These are phyloP conservation scores for Euphrasia confusa DNA, from an alignment of 257 asterid genomes.

Conservation along the genomic window DNA sequence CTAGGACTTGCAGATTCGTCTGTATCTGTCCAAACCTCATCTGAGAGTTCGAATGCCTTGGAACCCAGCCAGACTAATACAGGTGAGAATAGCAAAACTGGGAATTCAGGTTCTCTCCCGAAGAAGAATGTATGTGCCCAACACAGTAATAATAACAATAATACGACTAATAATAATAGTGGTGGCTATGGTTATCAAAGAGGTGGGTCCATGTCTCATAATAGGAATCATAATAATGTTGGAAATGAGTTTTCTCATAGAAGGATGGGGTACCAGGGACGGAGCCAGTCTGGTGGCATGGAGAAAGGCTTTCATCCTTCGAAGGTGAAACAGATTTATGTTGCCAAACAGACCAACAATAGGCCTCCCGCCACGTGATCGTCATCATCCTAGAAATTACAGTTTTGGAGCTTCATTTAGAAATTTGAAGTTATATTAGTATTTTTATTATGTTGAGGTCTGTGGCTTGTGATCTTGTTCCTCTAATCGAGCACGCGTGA, in stretches of 20 bases:
- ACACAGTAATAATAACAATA: slow-evolving; percentile 33
- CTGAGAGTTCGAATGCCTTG: slow-evolving; percentile 30
- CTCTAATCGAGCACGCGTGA: background rate
- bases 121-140: slow-evolving; percentile 44
- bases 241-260: slow-evolving; percentile 74
- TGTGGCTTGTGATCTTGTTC: background rate
- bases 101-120: slow-evolving; percentile 34
- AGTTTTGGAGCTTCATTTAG: slow-evolving; percentile 6
- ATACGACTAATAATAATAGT: slow-evolving; percentile 23
- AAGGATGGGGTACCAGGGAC: slow-evolving; percentile 67
- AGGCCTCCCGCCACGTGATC: slow-evolving; percentile 46
- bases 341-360: slow-evolving; percentile 62
- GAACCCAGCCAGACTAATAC: slow-evolving; percentile 37
- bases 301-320: slow-evolving; percentile 53
- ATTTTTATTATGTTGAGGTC: slow-evolving; percentile 13
- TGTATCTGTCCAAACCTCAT: slow-evolving; percentile 32
- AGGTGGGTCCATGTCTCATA: slow-evolving; percentile 46
- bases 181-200: slow-evolving; percentile 55
- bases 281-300: slow-evolving; percentile 52
- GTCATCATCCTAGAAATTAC: too few relatives aligned
- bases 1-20: slow-evolving; percentile 48
- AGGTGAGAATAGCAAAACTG: slow-evolving; percentile 34
- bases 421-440: slow-evolving; percentile 6
- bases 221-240: slow-evolving; percentile 30
- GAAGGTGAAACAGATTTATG: slow-evolving; percentile 83